Evolutionary conservation across 805 yeast genomes (phyloP).

Genomic region (Teunomyces barrocoloradensis): DNA sequence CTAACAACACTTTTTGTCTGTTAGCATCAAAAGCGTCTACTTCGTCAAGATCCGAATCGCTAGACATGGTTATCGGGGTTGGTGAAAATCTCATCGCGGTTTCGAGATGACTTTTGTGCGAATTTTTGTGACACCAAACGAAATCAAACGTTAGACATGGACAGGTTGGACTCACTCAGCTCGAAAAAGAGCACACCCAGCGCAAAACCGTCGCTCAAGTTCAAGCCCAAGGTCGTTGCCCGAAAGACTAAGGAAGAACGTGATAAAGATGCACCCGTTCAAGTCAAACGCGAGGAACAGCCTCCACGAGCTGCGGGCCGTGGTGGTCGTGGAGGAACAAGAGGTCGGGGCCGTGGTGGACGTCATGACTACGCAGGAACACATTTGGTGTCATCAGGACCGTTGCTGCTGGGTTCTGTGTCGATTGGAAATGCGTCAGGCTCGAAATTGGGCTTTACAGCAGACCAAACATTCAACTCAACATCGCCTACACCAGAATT

Average conservation of each 20-base stretch:
- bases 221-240: constrained; percentile 85
- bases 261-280: constrained; percentile 66
- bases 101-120: constrained; percentile 2
- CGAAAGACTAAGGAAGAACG: constrained; percentile 82
- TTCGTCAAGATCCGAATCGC: constrained; percentile 44
- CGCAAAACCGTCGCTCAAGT: constrained; percentile 58
- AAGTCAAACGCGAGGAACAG: constrained; percentile 34
- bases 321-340: constrained; percentile 23
- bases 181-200: constrained; percentile 26
- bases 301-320: constrained; percentile 18
- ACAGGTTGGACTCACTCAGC: constrained; percentile 41
- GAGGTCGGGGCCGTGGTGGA: constrained; percentile 36
- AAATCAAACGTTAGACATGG: constrained; percentile 21
- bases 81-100: constrained; percentile 2
- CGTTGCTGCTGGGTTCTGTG: constrained; percentile 65
- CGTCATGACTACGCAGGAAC: constrained; percentile 46
- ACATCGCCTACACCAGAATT: constrained; percentile 43
- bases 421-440: constrained; percentile 36
- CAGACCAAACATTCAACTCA: constrained; percentile 30
- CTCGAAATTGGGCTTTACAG: constrained; percentile 24
- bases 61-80: neutral
- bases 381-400: constrained; percentile 69
- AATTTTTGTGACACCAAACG: neutral
- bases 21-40: constrained; percentile 66
- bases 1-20: constrained; percentile 54